Evolutionary conservation across 2,329 filamentous ascomycete species (phyloP).

Genomic region (Talaromyces atroroseus): DNA sequence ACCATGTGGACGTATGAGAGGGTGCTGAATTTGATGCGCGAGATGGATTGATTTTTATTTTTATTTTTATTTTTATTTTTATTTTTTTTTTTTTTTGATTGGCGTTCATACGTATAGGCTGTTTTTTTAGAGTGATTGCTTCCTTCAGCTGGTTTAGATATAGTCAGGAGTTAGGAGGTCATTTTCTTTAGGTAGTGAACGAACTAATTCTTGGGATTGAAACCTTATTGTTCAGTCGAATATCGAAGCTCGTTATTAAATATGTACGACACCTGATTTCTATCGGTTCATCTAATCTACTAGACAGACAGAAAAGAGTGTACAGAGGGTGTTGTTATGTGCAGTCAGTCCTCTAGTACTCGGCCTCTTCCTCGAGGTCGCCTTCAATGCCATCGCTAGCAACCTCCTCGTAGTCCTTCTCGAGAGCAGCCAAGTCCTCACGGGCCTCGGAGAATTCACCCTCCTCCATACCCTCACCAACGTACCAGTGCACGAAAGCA

Average conservation of each 20-base stretch:
- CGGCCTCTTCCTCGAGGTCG: conserved; percentile 50
- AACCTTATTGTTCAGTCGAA: too few relatives aligned
- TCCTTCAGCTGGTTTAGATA: too few relatives aligned
- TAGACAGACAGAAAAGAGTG: neutral
- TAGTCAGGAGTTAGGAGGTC: too few relatives aligned
- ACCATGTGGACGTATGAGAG: conserved; percentile 95
- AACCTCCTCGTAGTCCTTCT: conserved; percentile 85
- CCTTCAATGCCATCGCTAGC: conserved; percentile 63
- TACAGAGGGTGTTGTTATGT: neutral
- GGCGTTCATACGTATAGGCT: neutral
- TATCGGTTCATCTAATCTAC: neutral
- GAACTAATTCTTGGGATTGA: too few relatives aligned
- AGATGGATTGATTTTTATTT: conserved; percentile 18
- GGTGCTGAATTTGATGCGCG: conserved; percentile 56
- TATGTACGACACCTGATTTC: conserved; percentile 5
- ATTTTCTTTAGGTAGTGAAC: neutral
- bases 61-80: too few relatives aligned
- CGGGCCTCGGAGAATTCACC: conserved; percentile 84
- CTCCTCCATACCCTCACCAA: conserved; percentile 89
- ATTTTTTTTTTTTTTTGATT: neutral
- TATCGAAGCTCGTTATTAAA: neutral
- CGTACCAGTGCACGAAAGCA: conserved; percentile 68
- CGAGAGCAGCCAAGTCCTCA: conserved; percentile 77
- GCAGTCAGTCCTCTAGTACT: conserved; percentile 27
- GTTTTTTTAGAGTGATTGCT: neutral